phyloP scores from a whole-genome alignment of 352 stramenopile species.

The Pythium coloratum region DNA sequence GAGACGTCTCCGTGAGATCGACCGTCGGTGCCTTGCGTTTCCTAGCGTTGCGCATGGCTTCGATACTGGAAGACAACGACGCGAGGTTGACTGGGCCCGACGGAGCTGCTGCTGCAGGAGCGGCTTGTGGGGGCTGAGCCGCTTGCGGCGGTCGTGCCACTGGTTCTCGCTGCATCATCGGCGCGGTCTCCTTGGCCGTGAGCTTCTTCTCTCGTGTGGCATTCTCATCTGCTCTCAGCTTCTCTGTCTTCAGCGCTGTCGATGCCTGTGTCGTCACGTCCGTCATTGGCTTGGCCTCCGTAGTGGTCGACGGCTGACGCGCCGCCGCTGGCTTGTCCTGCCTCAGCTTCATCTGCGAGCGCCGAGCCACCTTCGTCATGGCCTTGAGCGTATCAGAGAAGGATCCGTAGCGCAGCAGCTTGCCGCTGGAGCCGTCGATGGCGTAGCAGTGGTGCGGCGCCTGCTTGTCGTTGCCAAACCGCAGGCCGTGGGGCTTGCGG shows the following conservation, averaged over 20 bases:
- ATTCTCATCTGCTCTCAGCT: not conserved
- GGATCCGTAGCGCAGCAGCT: conserved; percentile 39
- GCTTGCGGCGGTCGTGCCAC: not conserved
- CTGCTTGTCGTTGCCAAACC: conserved; percentile 29
- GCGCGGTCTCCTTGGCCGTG: not conserved
- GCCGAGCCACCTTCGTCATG: conserved; percentile 25
- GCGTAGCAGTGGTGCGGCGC: conserved; percentile 52
- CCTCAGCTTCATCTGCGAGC: conserved; percentile 5
- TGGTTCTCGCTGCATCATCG: not conserved
- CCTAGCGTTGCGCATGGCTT: not conserved
- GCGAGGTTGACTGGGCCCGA: not conserved
- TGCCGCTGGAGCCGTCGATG: conserved; percentile 56
- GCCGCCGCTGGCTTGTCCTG: not conserved
- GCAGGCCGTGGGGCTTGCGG: conserved; percentile 55
- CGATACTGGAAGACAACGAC: not conserved
- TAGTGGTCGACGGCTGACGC: not conserved
- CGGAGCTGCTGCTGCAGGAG: not conserved
- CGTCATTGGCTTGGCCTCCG: not conserved
- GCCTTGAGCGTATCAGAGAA: conserved; percentile 46
- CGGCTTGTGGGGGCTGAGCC: not conserved
- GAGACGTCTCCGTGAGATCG: not conserved
- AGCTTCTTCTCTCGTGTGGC: not conserved
- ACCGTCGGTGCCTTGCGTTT: conserved; percentile 9
- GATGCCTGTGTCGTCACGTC: not conserved
- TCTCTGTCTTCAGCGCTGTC: not conserved